Conservation (phyloP, 495 filamentous ascomycete genomes). For the Aspergillus nidulans region DNA sequence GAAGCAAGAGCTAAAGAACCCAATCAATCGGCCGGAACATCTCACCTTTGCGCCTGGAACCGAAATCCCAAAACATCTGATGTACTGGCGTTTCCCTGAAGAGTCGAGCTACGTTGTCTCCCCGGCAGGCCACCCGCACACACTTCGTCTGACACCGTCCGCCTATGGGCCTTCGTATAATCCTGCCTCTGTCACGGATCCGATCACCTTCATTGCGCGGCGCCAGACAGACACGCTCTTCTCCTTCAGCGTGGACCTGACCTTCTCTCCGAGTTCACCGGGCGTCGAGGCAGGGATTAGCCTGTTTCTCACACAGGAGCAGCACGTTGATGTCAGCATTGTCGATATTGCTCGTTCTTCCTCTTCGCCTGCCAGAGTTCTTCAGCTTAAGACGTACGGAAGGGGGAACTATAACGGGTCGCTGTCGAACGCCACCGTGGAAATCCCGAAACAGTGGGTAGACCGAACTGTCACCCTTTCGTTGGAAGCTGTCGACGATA, state of each 20-base stretch:
- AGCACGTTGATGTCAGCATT: constrained; percentile 22
- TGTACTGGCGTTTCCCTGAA: constrained; percentile 14
- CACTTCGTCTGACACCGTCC: constrained; percentile 11
- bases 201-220: constrained; percentile 16
- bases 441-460: constrained; percentile 3
- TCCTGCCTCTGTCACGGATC: background rate
- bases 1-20: background rate
- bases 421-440: background rate
- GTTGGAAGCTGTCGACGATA: constrained; percentile 11
- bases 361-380: background rate
- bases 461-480: background rate
- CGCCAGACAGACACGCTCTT: constrained; percentile 21
- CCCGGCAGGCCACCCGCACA: constrained; percentile 7
- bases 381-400: background rate
- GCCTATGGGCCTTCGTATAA: constrained; percentile 3
- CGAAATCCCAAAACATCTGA: constrained; percentile 9
- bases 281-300: constrained; percentile 20
- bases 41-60: constrained; percentile 8
- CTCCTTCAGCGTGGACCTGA: constrained; percentile 14
- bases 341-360: background rate
- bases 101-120: constrained; percentile 3
- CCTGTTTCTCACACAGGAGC: constrained; percentile 18
- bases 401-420: constrained; percentile 9
- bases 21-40: constrained; percentile 4
- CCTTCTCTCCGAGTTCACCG: background rate